These are phyloP conservation scores for Zygnema cylindricum DNA, from an alignment of 139 green algal genomes.

Conservation along the genomic window DNA sequence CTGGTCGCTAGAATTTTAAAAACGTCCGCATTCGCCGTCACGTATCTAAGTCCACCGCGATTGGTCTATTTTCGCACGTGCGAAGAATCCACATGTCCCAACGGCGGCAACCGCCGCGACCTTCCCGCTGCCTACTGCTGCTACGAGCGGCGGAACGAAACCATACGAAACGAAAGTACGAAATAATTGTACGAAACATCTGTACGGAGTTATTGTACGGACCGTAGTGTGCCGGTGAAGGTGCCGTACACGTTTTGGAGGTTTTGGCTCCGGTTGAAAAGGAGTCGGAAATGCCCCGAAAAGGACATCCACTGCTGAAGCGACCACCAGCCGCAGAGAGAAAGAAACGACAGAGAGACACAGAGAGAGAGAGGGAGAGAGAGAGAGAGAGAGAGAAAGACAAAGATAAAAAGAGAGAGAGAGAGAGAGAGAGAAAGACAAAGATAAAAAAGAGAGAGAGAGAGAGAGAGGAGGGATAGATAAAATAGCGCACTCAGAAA, in stretches of 20 bases:
- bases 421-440: conserved; percentile 30
- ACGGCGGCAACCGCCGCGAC: background rate
- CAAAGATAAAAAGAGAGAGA: background rate
- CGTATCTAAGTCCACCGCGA: no score
- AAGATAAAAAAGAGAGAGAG: conserved; percentile 23
- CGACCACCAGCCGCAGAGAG: background rate
- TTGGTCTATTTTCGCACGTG: no score
- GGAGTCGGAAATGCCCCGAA: no score
- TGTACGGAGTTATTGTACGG: no score
- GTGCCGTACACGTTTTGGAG: background rate
- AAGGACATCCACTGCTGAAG: no score
- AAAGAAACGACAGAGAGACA: conserved; percentile 5
- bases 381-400: conserved; percentile 32
- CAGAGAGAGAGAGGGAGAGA: conserved; percentile 25
- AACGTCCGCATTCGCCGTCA: no score
- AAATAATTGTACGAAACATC: no score
- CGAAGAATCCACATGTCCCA: no score
- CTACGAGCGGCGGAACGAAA: background rate
- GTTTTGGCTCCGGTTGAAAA: background rate
- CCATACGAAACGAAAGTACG: no score
- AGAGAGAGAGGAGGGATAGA: background rate
- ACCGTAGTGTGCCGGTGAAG: background rate
- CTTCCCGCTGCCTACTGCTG: background rate
- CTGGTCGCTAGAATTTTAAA: no score
- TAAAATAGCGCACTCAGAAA: no score